These are phyloP conservation scores for Arachis monticola DNA, from an alignment of 331 rosid species.

Conservation along the genomic window DNA sequence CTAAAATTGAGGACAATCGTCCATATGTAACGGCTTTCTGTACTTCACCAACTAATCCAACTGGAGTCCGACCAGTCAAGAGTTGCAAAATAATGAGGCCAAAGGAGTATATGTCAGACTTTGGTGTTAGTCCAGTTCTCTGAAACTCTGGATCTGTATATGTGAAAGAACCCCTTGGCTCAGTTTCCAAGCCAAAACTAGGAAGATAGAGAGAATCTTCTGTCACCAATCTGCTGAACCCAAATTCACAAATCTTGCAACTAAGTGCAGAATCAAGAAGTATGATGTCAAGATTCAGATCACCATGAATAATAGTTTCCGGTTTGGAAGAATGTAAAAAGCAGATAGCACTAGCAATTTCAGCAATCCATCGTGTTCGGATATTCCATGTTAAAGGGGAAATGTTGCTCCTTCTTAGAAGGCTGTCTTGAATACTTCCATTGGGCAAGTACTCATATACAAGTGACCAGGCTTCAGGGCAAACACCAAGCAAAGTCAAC, in stretches of 20 bases:
- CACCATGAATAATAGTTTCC: conserved; percentile 74
- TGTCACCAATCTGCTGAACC: conserved; percentile 68
- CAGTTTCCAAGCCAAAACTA: conserved; percentile 52
- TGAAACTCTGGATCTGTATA: conserved; percentile 79
- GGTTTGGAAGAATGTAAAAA: conserved; percentile 84
- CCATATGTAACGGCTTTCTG: conserved; percentile 67
- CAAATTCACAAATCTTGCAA: conserved; percentile 85
- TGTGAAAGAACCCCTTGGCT: conserved; percentile 68
- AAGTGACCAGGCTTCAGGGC: conserved; percentile 79
- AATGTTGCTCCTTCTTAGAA: conserved; percentile 50
- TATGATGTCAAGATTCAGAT: conserved; percentile 65
- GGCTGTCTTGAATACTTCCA: conserved; percentile 69
- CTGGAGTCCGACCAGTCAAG: conserved; percentile 72
- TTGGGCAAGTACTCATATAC: conserved; percentile 74
- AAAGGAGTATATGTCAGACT: conserved; percentile 79
- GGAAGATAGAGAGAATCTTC: conserved; percentile 65
- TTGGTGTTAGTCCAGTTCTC: conserved; percentile 71
- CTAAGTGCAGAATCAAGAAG: conserved; percentile 61
- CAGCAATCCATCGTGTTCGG: conserved; percentile 65
- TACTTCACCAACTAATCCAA: conserved; percentile 63
- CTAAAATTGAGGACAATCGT: conserved; percentile 58
- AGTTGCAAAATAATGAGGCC: conserved; percentile 80
- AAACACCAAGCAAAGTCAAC: conserved; percentile 75
- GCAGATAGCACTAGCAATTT: conserved; percentile 75
- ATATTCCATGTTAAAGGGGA: conserved; percentile 63